Conservation (phyloP, 345 rosid species). For the Eutrema heterophyllum region DNA sequence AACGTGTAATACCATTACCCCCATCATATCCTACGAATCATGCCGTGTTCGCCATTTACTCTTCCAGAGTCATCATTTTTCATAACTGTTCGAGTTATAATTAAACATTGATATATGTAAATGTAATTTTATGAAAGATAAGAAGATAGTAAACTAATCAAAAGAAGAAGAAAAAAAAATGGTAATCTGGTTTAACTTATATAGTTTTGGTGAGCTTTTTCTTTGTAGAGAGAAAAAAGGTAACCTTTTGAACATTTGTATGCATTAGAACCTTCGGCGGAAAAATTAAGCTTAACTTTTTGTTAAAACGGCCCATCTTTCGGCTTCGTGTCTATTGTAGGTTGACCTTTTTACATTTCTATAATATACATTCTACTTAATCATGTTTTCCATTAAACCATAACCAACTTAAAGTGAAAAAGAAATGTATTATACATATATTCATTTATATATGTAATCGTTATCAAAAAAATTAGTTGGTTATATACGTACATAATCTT, state of each 20-base stretch:
- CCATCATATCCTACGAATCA: slow-evolving; percentile 20
- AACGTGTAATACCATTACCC: slow-evolving; percentile 2
- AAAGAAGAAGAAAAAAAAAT: neutral
- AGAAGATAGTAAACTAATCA: neutral
- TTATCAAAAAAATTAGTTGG: neutral
- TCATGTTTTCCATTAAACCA: slow-evolving; percentile 13
- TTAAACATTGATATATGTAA: neutral
- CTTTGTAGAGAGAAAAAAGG: neutral
- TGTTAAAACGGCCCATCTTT: slow-evolving; percentile 22
- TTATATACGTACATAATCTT: neutral
- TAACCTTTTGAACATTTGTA: slow-evolving; percentile 11
- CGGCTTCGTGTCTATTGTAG: slow-evolving; percentile 18
- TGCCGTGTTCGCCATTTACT: slow-evolving; percentile 27
- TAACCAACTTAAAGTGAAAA: neutral
- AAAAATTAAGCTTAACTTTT: slow-evolving; percentile 9
- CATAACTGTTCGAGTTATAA: slow-evolving; percentile 3
- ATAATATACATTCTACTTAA: neutral
- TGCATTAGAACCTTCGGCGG: slow-evolving; percentile 18
- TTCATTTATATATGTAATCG: neutral
- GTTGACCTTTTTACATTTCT: neutral
- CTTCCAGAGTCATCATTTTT: slow-evolving; percentile 7
- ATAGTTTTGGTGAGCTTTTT: neutral
- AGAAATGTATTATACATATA: neutral
- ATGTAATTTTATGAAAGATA: neutral
- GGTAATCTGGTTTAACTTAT: neutral